A percentile compares a stretch with the other conserved stretches of the same genome.
phyloP scores from a whole-genome alignment of 2,329 filamentous ascomycete species.

The Juglanconis juglandina region DNA sequence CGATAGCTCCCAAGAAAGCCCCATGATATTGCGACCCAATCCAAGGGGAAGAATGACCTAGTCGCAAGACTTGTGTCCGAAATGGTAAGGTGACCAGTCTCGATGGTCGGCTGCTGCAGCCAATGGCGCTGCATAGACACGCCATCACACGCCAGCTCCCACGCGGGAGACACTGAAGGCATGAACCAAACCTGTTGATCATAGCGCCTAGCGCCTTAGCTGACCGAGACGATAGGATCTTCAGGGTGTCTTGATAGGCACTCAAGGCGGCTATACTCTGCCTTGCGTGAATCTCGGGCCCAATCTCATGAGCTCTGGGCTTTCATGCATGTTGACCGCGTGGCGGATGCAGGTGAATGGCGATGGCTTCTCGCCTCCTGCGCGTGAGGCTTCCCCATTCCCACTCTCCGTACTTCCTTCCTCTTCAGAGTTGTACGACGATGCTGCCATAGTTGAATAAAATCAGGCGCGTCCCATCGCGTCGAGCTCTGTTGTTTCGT shows the following conservation, averaged over 20 bases:
- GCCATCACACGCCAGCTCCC: slow-evolving; percentile 6
- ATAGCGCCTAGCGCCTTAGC: not conserved
- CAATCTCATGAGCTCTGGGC: not conserved
- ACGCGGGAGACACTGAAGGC: not conserved
- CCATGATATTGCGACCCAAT: no score
- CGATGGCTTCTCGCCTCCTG: not conserved
- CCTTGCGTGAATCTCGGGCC: not conserved
- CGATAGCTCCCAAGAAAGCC: no score
- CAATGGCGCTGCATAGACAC: slow-evolving; percentile 6
- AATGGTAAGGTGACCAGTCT: slow-evolving; percentile 8
- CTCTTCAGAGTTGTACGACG: not conserved
- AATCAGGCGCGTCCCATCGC: not conserved
- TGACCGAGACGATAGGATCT: not conserved
- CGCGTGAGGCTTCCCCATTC: not conserved
- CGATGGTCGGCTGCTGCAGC: not conserved
- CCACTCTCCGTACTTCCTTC: not conserved
- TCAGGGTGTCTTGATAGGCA: not conserved
- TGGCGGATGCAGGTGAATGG: not conserved
- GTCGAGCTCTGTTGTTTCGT: not conserved
- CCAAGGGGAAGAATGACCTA: not conserved
- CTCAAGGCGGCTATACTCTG: not conserved
- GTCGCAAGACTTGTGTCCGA: not conserved
- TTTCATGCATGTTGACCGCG: not conserved
- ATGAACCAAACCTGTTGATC: not conserved
- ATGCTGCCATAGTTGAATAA: not conserved